These are phyloP conservation scores for Castanospermum australe DNA, from an alignment of 306 rosid genomes.

Conservation along the genomic window DNA sequence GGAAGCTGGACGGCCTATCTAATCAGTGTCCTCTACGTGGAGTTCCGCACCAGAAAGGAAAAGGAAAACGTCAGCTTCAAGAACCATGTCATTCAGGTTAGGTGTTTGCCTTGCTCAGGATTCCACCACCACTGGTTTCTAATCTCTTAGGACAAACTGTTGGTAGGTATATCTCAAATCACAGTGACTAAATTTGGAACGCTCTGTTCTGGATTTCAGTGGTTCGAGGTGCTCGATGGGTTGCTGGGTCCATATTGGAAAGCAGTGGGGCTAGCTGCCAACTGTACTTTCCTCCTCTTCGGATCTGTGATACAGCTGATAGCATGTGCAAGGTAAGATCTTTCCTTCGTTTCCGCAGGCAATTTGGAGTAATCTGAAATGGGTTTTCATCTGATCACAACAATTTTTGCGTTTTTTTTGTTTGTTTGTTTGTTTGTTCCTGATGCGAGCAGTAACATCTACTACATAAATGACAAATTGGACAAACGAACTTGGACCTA, in stretches of 20 bases:
- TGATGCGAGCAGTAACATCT: slow-evolving; percentile 74
- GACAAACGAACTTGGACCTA: slow-evolving; percentile 98
- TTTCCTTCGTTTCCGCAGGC: background rate
- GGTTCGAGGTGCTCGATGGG: slow-evolving; percentile 99
- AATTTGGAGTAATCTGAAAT: background rate
- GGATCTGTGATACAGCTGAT: slow-evolving; percentile 99
- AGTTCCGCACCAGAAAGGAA: slow-evolving; percentile 83
- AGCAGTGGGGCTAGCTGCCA: slow-evolving; percentile 87
- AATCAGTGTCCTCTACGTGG: slow-evolving; percentile 87
- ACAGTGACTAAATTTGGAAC: slow-evolving; percentile 9
- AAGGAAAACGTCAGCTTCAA: slow-evolving; percentile 89
- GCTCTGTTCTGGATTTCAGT: slow-evolving; percentile 51
- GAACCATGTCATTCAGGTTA: slow-evolving; percentile 97
- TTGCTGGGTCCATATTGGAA: slow-evolving; percentile 92
- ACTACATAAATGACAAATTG: slow-evolving; percentile 84
- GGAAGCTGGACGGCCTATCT: slow-evolving; percentile 99
- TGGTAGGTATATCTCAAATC: background rate
- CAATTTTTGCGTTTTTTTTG: background rate
- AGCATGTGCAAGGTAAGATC: slow-evolving; percentile 85
- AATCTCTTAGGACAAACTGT: background rate
- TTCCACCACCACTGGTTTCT: slow-evolving; percentile 11
- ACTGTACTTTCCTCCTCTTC: slow-evolving; percentile 94
- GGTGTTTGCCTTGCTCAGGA: background rate
- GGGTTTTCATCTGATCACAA: slow-evolving; percentile 2
- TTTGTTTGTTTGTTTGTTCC: background rate